Conservation (phyloP, 2,329 filamentous ascomycete genomes). For the Xylaria sp. region DNA sequence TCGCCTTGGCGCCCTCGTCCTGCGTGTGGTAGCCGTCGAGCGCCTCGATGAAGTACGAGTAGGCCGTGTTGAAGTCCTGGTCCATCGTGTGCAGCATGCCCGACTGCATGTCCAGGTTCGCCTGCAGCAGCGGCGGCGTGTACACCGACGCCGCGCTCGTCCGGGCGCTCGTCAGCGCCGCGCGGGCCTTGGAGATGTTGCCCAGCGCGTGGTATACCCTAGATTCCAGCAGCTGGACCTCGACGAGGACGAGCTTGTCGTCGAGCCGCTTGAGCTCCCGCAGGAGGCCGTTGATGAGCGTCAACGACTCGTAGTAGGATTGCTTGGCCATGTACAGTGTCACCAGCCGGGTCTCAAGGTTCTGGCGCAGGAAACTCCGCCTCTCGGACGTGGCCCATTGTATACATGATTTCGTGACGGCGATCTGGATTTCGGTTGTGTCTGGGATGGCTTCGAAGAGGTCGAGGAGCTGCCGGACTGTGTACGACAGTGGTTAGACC, state of each 20-base stretch:
- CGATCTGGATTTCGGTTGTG: constrained; percentile 90
- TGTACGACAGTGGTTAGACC: constrained; percentile 13
- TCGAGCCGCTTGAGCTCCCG: constrained; percentile 97
- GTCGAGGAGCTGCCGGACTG: constrained; percentile 95
- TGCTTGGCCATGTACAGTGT: constrained; percentile 95
- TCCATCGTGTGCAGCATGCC: constrained; percentile 99
- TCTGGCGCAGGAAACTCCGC: constrained; percentile 94
- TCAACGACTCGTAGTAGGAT: constrained; percentile 94
- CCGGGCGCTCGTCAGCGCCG: constrained; percentile 89
- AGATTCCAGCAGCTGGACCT: constrained; percentile 96
- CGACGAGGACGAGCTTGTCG: constrained; percentile 96
- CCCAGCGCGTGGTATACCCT: constrained; percentile 96
- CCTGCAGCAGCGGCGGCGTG: constrained; percentile 91
- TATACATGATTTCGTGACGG: constrained; percentile 98
- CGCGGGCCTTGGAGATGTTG: constrained; percentile 93
- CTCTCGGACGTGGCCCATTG: constrained; percentile 97
- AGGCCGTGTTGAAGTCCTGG: constrained; percentile 98
- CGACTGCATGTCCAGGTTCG: constrained; percentile 97
- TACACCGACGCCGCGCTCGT: constrained; percentile 97
- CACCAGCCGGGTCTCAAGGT: constrained; percentile 94
- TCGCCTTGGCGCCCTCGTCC: constrained; percentile 86
- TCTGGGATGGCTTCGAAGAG: constrained; percentile 93
- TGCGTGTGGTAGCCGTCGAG: constrained; percentile 95
- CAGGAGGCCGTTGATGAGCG: constrained; percentile 92
- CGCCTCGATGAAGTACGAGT: constrained; percentile 98